Evolutionary conservation across 2,329 filamentous ascomycete species (phyloP).

Genomic region (Aspergillus niger): DNA sequence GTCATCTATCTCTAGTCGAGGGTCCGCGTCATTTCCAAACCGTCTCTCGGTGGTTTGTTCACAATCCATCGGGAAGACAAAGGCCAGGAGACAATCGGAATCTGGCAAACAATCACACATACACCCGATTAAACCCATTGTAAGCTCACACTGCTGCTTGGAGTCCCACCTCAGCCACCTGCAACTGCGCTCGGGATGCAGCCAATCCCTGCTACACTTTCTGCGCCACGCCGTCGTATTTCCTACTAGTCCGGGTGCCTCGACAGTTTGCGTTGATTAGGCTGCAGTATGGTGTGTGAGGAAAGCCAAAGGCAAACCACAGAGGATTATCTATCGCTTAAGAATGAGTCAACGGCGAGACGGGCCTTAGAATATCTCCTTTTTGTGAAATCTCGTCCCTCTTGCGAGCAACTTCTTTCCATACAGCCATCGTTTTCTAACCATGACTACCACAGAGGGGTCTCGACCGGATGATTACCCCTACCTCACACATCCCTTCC

Average conservation of each 20-base stretch:
- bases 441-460: background rate
- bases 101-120: background rate
- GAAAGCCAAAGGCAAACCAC: too few relatives aligned
- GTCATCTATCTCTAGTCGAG: too few relatives aligned
- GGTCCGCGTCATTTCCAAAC: too few relatives aligned
- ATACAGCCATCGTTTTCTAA: background rate
- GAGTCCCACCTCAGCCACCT: background rate
- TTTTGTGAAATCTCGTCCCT: too few relatives aligned
- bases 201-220: background rate
- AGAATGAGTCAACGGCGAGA: too few relatives aligned
- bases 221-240: background rate
- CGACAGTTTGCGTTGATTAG: too few relatives aligned
- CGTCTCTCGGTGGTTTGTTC: too few relatives aligned
- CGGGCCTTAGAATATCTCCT: too few relatives aligned
- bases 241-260: background rate
- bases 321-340: too few relatives aligned
- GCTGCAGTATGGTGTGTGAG: too few relatives aligned
- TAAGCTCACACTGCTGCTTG: background rate
- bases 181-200: background rate
- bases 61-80: too few relatives aligned
- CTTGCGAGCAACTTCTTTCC: background rate
- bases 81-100: background rate
- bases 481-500: background rate
- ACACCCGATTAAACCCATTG: background rate
- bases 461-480: background rate